Base-by-base conservation (phyloP, 306 rosid genomes). In the Lagenaria siceraria region DNA sequence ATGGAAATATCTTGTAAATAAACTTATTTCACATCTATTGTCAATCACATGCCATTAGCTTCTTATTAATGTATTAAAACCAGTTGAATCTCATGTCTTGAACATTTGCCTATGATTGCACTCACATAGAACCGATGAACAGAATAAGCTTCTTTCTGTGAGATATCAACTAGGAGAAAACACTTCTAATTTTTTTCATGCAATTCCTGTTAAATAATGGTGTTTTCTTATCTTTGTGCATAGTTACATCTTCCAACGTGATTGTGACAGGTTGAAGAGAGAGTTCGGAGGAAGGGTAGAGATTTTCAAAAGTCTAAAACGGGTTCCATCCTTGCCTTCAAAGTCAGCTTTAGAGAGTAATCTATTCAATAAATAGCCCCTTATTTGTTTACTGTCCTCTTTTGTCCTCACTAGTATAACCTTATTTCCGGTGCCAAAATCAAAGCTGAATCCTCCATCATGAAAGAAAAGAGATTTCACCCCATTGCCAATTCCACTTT, bases 301-400 rank as follows among this genome's bases (percentile, higher is more conserved):
- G 93, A 95, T 75, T 90, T 95, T 79, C 49, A 60, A 11, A 92
- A 87, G 83, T 95, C 98, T 10, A 84, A 92, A 82, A 87, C 97
- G 18, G 98, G 97, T 81, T 95, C 93, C 31, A 80, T 92, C 24
- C 86, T 92, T 83, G 91, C 98, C 82, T 86, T 84, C 96, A 95
- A 95, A 95, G 98, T 95, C 90, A 82, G 82, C 86, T 95, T 95
- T 79, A 88, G 98, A 95, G 92, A 95, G 98, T 94, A 85, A 81
- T 49, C 25, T 81, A 14, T 78, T 48, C 54, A 33, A 35, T 78
- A 27, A 79, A 42, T 38, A 17, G 48, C 46, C 52, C 65, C n/a
- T 18, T 68, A 11, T 46, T 27, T 36, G 55, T 77, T 72, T 54
- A 35, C 73, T 27, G 31, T 48, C 77, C 61, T 6, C 51, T 36